phyloP scores from a whole-genome alignment of 169 alveolate genomes.

The Eimeria zaria region DNA sequence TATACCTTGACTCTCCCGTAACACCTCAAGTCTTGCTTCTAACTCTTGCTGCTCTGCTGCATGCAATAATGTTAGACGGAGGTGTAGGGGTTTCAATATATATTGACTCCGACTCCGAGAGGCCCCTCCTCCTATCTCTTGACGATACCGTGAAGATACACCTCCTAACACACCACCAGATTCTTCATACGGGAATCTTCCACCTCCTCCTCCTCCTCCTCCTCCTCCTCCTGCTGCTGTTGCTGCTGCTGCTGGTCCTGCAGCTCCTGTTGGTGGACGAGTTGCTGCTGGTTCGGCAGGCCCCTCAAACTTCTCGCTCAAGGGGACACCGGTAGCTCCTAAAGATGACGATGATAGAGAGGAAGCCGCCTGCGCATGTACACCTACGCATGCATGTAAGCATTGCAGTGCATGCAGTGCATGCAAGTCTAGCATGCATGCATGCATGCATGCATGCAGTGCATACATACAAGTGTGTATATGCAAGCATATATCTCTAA shows the following conservation, averaged over 20 bases:
- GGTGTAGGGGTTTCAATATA: conserved; percentile 86
- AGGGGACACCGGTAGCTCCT: background rate
- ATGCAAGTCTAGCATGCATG: no score
- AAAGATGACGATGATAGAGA: background rate
- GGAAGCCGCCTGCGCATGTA: background rate
- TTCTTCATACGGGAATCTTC: background rate
- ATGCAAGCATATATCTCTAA: background rate
- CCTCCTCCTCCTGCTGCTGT: conserved; percentile 45
- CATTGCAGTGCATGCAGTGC: no score
- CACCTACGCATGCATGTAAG: no score
- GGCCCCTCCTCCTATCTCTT: background rate
- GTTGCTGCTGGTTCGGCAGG: background rate
- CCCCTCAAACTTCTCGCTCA: background rate
- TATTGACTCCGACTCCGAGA: conserved; percentile 44
- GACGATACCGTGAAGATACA: conserved; percentile 2
- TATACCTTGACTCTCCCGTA: conserved; percentile 89
- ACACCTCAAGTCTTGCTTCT: conserved; percentile 87
- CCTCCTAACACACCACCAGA: background rate
- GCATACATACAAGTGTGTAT: background rate
- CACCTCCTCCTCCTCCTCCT: background rate
- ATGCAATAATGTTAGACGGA: conserved; percentile 85
- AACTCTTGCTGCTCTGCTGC: conserved; percentile 87
- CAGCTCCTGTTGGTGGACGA: background rate
- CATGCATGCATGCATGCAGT: background rate
- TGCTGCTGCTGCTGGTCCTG: conserved; percentile 2